phyloP scores from a whole-genome alignment of 192 early-diverging fungal species.

The Coemansia sp. region DNA sequence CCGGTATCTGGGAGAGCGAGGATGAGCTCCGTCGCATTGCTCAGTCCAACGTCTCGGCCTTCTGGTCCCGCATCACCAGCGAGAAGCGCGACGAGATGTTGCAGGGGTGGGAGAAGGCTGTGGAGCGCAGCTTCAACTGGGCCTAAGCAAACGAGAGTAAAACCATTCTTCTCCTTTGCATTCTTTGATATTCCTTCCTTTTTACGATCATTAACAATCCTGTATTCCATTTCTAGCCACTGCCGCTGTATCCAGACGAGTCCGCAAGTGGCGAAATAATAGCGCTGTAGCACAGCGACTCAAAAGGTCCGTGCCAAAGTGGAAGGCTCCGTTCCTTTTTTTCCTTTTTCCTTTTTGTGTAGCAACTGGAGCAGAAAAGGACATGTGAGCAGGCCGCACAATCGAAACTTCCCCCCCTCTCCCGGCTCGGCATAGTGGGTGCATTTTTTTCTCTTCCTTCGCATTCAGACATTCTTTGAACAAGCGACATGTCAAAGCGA shows the following conservation, averaged over 20 bases:
- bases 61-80: slow-evolving; percentile 49
- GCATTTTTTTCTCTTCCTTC: neutral
- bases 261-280: neutral
- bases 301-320: no score
- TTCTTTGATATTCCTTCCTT: neutral
- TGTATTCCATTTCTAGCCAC: neutral
- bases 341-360: neutral
- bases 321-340: no score
- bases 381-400: neutral
- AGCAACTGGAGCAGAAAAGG: neutral
- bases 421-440: neutral
- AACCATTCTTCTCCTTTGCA: neutral
- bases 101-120: slow-evolving; percentile 72
- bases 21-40: slow-evolving; percentile 58
- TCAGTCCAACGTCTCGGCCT: slow-evolving; percentile 47
- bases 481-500: neutral
- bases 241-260: neutral
- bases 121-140: slow-evolving; percentile 67
- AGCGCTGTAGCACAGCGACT: neutral
- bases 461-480: neutral
- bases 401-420: neutral
- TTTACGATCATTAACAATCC: neutral
- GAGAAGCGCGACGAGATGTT: slow-evolving; percentile 64
- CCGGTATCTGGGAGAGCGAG: slow-evolving; percentile 63
- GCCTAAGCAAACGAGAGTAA: slow-evolving; percentile 23